Evolutionary conservation across 2,329 filamentous ascomycete species (phyloP), one percentile per base, ranked within the genome.

Genomic region (Xylariomycetidae sp.): DNA sequence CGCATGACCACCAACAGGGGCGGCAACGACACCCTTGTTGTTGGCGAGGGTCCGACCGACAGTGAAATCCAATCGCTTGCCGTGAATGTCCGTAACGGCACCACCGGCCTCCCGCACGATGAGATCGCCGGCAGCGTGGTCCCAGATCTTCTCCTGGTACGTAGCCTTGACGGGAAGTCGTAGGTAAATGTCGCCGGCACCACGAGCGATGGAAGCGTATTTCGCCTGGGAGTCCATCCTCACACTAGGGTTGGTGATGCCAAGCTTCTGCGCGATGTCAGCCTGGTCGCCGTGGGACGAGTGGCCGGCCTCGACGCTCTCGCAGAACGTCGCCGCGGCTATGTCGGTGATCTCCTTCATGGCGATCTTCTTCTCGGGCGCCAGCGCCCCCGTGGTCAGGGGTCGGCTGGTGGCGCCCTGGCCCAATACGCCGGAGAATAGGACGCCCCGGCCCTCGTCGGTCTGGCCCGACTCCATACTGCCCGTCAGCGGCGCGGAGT

Each of bases 131-230:
- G 90, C 92, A 13, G 92, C 92, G 61, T 98, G 92, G 58, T 98
- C 92, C 92, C 92, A 98, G 49, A 98, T 98, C 77, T 98, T 98
- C 73, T 98, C 92, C 60, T 94, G 80, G 66, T 98, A 98, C 34
- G 83, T 82, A 49, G 82, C 84, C 58, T 78, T 85, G 40, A 87
- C 83, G 4, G 92, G 92, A 38, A 98, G 67, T 34, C 94, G 78
- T 37, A 98, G 74, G 65, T 98, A 98, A 46, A 98, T 82, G 56
- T 98, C 92, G 31, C 89, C 92, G 5, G 89, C 88, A 28, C 92
- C 92, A 43, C 92, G 76, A 22, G 92, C 92, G 57, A 98, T 94
- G 22, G 86, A 92, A 42, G 83, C 90, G 64, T 98, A 98, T 66
- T 98, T 98, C 50, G 92, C 90, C 66, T 98, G 92, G 33, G 87